Base-by-base conservation (phyloP, 163 green algal genomes). In the Scenedesmus sp. region DNA sequence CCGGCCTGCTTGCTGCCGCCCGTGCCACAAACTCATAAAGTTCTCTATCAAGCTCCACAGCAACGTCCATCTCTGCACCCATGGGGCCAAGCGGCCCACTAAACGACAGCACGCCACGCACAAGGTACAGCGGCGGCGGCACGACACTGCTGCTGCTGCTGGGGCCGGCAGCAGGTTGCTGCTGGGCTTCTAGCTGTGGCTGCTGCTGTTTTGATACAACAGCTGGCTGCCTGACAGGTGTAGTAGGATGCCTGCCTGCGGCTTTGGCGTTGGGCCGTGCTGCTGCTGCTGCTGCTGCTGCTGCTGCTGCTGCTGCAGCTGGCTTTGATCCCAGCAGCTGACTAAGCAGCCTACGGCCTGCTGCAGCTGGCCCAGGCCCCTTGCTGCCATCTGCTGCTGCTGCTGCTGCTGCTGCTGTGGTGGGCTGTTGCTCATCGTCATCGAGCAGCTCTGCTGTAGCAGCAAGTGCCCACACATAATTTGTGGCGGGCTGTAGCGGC, bases 11-110 rank as follows among this genome's bases (percentile, higher is more conserved):
- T 10, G 15, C 81, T 64, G 54, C 81, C 9, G 81, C 81, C 54
- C 81, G 16, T 86, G 46, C 81, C 12, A 86, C 55, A 34, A 86
- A 59, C 81, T 66, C 81, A 10, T 34, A 59, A 23, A 86, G 55
- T 8, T 62, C 15, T 7, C 54, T 66, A 10, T 86, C 55, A 1
- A 86, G 46, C 81, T 86, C 81, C n/a, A 86, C 54, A 59, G 55
- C 81, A 7, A 86, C 81, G 20, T 86, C 81, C 81, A 86, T 59
- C 8, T 86, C 81, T 2, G 46, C 23, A 52, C 70, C 70, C 70
- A 79, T 79, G 5, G 70, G 70, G 4, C 70, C 70, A 52, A 79
- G 46, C 23, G 70, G 23, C 23, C 3, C 70, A 52, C 70, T 23
- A 79, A 15, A 79, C 5, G 70, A 79, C 70, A 79, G 20, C 70